Conservation (phyloP, 768 basidiomycete genomes). For the Leccinum truebloodii region DNA sequence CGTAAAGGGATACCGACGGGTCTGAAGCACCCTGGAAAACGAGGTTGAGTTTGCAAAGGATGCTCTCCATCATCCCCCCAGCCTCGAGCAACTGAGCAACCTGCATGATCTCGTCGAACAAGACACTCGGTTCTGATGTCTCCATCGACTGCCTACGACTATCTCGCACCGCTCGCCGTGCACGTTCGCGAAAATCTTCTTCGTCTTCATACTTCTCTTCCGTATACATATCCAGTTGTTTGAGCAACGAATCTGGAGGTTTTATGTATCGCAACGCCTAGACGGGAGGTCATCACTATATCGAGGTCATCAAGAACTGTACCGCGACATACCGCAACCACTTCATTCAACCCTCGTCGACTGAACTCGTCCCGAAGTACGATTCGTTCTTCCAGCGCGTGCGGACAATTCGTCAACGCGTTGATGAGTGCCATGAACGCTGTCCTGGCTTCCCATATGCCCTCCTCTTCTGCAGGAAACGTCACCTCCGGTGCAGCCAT, state of each 20-base stretch:
- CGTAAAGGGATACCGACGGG: slow-evolving; percentile 45
- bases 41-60: slow-evolving; percentile 54
- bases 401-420: slow-evolving; percentile 73
- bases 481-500: slow-evolving; percentile 32
- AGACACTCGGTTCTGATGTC: slow-evolving; percentile 52
- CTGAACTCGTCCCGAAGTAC: slow-evolving; percentile 80
- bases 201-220: slow-evolving; percentile 93
- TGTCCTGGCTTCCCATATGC: slow-evolving; percentile 79
- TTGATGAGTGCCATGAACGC: slow-evolving; percentile 80
- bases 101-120: slow-evolving; percentile 60
- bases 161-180: slow-evolving; percentile 39
- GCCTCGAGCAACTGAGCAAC: slow-evolving; percentile 49
- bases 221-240: slow-evolving; percentile 76
- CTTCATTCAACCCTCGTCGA: slow-evolving; percentile 80
- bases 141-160: slow-evolving; percentile 21
- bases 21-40: slow-evolving; percentile 62
- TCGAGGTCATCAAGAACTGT: background rate
- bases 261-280: slow-evolving; percentile 75
- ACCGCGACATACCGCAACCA: slow-evolving; percentile 65
- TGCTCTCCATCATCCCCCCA: slow-evolving; percentile 48
- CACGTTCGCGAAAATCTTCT: slow-evolving; percentile 74
- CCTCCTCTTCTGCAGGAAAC: slow-evolving; percentile 57
- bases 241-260: slow-evolving; percentile 78
- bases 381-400: slow-evolving; percentile 77
- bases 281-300: background rate